Conservation (phyloP, 1,284 basidiomycete species). For the Rhodofomes roseus region DNA sequence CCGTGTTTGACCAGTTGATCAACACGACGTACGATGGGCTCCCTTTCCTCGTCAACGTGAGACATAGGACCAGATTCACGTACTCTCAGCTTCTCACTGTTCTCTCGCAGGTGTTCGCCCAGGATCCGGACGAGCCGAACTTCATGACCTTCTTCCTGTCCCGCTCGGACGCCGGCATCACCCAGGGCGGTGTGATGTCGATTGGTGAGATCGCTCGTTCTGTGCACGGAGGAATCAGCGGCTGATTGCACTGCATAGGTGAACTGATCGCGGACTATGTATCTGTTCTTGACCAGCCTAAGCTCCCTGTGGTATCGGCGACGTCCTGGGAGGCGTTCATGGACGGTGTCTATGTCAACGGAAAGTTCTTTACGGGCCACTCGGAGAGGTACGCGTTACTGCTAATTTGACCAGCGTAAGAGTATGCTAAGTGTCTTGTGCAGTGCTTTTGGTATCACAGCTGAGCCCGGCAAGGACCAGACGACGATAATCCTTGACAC, state of each 20-base stretch:
- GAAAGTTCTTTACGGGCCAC: conserved; percentile 12
- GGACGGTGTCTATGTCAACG: conserved; percentile 19
- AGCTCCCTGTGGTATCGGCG: conserved; percentile 6
- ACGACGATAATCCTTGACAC: conserved; percentile 14
- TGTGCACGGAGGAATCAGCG: not conserved
- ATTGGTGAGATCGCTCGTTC: conserved; percentile 12
- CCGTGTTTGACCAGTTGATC: conserved; percentile 1
- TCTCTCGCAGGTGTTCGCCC: conserved; percentile 15
- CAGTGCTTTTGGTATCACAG: not conserved
- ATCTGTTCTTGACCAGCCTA: conserved; percentile 5
- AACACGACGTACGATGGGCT: conserved; percentile 11
- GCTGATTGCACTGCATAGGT: not conserved
- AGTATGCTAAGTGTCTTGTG: not conserved
- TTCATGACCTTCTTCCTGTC: conserved; percentile 20
- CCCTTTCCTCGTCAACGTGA: conserved; percentile 18
- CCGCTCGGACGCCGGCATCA: conserved; percentile 15
- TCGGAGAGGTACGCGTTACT: conserved; percentile 3
- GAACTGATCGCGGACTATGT: conserved; percentile 5
- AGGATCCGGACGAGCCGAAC: conserved; percentile 15
- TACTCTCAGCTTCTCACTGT: not conserved
- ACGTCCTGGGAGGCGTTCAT: conserved; percentile 11
- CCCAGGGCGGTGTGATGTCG: conserved; percentile 22
- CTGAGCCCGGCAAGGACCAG: conserved; percentile 1
- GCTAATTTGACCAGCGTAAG: not conserved
- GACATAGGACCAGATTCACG: not conserved